A percentile compares a stretch with the other conserved stretches of the same genome.
phyloP scores from a whole-genome alignment of 164 flowering plant genomes.

The Piper betle region DNA sequence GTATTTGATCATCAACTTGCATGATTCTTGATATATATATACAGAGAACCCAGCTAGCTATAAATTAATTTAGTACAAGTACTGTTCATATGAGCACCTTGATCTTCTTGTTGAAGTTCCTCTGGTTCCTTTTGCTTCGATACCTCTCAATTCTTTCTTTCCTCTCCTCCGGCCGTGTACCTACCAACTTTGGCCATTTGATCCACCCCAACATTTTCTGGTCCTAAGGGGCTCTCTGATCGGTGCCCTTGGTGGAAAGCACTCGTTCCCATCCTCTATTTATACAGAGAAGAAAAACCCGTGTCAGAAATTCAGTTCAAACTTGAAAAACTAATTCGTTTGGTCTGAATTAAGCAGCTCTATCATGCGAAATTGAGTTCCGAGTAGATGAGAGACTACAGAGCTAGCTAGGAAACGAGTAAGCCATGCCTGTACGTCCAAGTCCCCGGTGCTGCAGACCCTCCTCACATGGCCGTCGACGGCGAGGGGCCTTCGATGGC shows the following conservation, averaged over 20 bases:
- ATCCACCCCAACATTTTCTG: constrained; percentile 36
- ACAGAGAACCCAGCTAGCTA: neutral
- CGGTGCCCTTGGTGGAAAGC: constrained; percentile 18
- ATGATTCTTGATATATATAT: neutral
- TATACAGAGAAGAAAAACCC: neutral
- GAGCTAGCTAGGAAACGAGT: neutral
- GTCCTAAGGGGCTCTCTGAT: constrained; percentile 39
- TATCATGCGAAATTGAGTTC: neutral
- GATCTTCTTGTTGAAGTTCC: constrained; percentile 85
- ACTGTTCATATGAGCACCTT: constrained; percentile 31
- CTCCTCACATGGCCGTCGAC: constrained; percentile 30
- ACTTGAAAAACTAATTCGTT: too few species aligned
- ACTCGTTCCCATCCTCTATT: constrained; percentile 13
- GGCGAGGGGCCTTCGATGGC: neutral
- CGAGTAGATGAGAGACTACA: neutral
- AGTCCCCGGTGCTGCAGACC: constrained; percentile 64
- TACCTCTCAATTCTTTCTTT: constrained; percentile 61
- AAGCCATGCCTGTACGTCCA: constrained; percentile 25
- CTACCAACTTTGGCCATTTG: constrained; percentile 35
- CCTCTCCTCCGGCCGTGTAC: constrained; percentile 65
- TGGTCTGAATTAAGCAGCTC: neutral
- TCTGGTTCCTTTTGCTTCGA: constrained; percentile 71
- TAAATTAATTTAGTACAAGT: neutral
- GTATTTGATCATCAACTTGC: neutral
- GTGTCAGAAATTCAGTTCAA: neutral